These are phyloP conservation scores for Venustampulla echinocandica DNA, from an alignment of 495 filamentous ascomycete species.

Conservation along the genomic window DNA sequence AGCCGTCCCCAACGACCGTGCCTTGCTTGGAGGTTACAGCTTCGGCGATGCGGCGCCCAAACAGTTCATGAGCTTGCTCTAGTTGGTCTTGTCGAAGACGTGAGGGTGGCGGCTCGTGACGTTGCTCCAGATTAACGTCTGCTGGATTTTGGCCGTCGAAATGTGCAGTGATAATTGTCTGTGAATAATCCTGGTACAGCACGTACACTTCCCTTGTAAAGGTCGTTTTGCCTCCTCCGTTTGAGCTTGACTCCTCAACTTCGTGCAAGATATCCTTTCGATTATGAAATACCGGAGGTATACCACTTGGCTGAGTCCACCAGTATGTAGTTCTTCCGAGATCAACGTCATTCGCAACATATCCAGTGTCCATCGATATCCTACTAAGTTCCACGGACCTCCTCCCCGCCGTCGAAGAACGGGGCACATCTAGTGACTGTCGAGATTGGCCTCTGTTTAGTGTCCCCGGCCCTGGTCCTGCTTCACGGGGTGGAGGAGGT, in stretches of 20 bases:
- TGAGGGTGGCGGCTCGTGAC: constrained; percentile 78
- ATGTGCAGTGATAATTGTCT: constrained; percentile 75
- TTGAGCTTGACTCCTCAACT: constrained; percentile 64
- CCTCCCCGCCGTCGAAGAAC: constrained; percentile 38
- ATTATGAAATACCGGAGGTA: constrained; percentile 72
- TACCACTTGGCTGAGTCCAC: constrained; percentile 70
- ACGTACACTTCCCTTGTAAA: constrained; percentile 75
- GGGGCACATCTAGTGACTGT: constrained; percentile 62
- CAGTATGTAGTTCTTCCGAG: constrained; percentile 62
- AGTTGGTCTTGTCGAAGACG: constrained; percentile 86
- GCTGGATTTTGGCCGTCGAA: constrained; percentile 69
- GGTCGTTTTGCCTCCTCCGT: constrained; percentile 57
- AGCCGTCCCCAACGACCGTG: constrained; percentile 74
- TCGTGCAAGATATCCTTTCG: constrained; percentile 80
- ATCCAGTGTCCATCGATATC: constrained; percentile 50
- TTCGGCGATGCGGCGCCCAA: constrained; percentile 65
- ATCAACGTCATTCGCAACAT: constrained; percentile 81
- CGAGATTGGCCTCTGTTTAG: constrained; percentile 40
- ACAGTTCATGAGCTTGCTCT: constrained; percentile 69
- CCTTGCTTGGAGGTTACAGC: constrained; percentile 62
- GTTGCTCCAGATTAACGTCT: constrained; percentile 70
- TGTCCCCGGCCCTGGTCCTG: constrained; percentile 30
- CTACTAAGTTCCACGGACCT: constrained; percentile 62
- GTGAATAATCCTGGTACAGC: constrained; percentile 90
- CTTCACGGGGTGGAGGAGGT: constrained; percentile 31